Evolutionary conservation across 225 moss, liverwort and hornwort species (phyloP).

Genomic region (Neckera pumila): DNA sequence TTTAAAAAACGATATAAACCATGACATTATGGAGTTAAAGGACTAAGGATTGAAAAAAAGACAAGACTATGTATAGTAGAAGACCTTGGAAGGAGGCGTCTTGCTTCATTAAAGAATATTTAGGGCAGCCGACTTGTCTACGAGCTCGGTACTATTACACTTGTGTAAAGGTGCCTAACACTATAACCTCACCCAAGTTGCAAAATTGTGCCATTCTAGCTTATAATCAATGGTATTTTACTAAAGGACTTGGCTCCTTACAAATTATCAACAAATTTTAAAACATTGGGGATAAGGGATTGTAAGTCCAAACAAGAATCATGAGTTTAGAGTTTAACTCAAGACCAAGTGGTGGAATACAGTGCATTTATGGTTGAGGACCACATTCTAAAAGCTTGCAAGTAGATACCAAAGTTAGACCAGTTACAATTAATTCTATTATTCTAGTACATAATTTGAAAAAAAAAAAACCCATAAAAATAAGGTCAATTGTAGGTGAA

Average conservation of each 20-base stretch:
- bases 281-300: accelerated
- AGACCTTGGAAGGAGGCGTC: accelerated
- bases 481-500: neutral
- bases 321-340: neutral
- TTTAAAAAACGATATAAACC: neutral
- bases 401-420: accelerated
- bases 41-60: accelerated
- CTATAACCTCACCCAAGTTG: neutral
- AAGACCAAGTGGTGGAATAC: neutral
- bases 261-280: neutral
- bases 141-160: accelerated
- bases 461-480: neutral
- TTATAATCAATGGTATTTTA: neutral
- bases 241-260: accelerated
- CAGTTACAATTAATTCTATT: neutral
- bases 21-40: neutral
- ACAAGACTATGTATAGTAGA: neutral
- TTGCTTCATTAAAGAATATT: accelerated
- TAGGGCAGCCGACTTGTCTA: no score
- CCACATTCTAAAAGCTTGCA: neutral
- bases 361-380: neutral
- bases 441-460: neutral
- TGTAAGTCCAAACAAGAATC: neutral
- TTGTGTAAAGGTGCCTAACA: neutral
- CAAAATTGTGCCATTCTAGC: neutral